Evolutionary conservation across 2,329 filamentous ascomycete genomes (phyloP), one percentile per base, ranked within the genome.

Genomic region (Pestalotiopsis sp.): DNA sequence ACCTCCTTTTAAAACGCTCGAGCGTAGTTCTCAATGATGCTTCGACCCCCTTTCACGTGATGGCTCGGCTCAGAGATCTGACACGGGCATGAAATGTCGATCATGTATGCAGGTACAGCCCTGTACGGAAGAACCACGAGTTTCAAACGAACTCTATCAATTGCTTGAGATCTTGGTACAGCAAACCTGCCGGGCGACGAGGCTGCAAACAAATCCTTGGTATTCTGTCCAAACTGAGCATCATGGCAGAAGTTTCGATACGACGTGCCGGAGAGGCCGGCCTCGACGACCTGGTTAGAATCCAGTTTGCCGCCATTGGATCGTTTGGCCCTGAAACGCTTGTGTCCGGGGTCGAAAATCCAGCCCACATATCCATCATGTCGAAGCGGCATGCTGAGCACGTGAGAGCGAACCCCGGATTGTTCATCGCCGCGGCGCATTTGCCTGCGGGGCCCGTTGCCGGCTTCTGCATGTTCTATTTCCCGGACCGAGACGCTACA

Each of bases 381-480:
- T 25, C 31, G 11, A 36, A 58, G 27, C 20, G 49, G 25, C 63
- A 65, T 57, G 49, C 25, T 36, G 17, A 65, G 25, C 63, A 65
- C 49, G 57, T 65, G 63, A 20, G 39, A n/a, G 27, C 41, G 6
- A 65, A 65, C 36, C 49, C 63, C 3, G 63, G 45, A 6, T 45
- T 65, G 23, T 14, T 65, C 14, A 31, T 65, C 45, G 49, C 49
- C 23, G 57, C 57, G n/a, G 63, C 63, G 5, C n/a, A 65, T 4
- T n/a, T 57, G n/a, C 3, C 20, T 11, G 49, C 27, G 7, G 49
- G 49, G 41, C 25, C 14, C 2, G 14, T 58, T 7, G 63, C 63
- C 9, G 63, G 63, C 14, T 65, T 57, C 14, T 57, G 63, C 49
- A 65, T 65, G 63, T 38, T 65, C 14, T 65, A 65, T 49, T 65